Evolutionary conservation across 306 rosid genomes (phyloP), one percentile per base, ranked within the genome.

Genomic region (Cicer yamashitae): DNA sequence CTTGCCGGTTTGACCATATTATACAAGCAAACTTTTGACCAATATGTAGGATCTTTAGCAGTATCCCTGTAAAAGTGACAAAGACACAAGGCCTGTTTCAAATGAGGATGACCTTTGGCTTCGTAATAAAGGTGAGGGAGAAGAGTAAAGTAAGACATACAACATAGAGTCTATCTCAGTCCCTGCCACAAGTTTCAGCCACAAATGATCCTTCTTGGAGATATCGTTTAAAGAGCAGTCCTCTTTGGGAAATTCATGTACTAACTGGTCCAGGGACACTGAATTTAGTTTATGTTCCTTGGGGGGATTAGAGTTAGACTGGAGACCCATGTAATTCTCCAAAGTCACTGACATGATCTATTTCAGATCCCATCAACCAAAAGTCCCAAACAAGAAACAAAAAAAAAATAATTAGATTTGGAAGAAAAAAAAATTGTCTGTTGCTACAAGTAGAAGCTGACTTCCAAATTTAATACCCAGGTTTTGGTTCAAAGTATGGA

Each of bases 1-100:
- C 67, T 92, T 20, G 96, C 96, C 86, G 88, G 79, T 81, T 77
- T 90, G 79, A 85, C 92, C 89, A 90, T 90, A 83, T 90, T 86
- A 84, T 65, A 66, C 87, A 94, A 83, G 89, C 96, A 91, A 85
- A 85, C 84, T 82, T 82, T 90, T 54, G 97, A 90, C 99, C 99
- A 94, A 79, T 94, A 92, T 51, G 89, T 65, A 57, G 99, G 97
- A 79, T 82, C 83, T 81, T 77, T 89, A 69, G 83, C 77, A 70
- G 81, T 74, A 77, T 90, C 91, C 83, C 97, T 94, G 90, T 14
- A 76, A 81, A 76, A 76, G 78, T 79, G 72, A 44, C 73, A 58
- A 75, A 50, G 40, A 70, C 51, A 73, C 51, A 47, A 74, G 65
- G 67, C 64, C 56, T 56, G 67, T 80, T 61, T 40, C 51, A 46